Base-by-base conservation (phyloP, 2,329 filamentous ascomycete genomes). In the Neofusicoccum laricinum region DNA sequence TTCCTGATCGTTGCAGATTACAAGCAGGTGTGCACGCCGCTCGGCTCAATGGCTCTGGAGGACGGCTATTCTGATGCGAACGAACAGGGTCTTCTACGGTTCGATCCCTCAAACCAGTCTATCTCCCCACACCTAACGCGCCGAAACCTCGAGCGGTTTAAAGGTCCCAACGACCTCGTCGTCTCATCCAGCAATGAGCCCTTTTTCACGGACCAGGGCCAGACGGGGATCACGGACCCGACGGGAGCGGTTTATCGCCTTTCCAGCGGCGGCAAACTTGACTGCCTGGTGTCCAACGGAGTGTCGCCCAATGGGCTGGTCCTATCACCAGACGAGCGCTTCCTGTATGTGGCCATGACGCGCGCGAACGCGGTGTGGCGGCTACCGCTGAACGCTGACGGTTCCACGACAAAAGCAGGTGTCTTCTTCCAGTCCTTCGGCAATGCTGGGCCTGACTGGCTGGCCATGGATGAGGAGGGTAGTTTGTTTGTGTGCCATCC, bases 191-290 rank as follows among this genome's bases (percentile, higher is more conserved):
- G 72, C 14, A 69, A 71, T 3, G 75, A 77, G 32, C 65, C 81
- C 3, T 81, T 79, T 68, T 81, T 81, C 40, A 81, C 79, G 1
- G 78, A 81, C 46, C 79, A 81, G 68, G 79, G 79, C 0, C 78
- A 80, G 53, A 80, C 78, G 25, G 25, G 25, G 25, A 30, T 30
- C 25, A 30, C 25, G 0, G 78, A 81, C 30, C 78, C 68, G 6
- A 79, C 77, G 0, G 78, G 78, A 0, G 72, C 72, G 11, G 76
- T 80, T 0, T 81, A 80, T 63, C 72, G 79, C 1, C 61, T 79
- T 0, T 71, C 70, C 0, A 69, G 71, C 0, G 68, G 72, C n/a
- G 77, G 77, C n/a, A 76, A 71, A 25, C 71, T 81, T 0, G 79
- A 80, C 45, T 74, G 69, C 0, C 68, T 80, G 0, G 68, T 80